Conservation (phyloP, 495 filamentous ascomycete species). For the Elaphomyces granulatus region DNA sequence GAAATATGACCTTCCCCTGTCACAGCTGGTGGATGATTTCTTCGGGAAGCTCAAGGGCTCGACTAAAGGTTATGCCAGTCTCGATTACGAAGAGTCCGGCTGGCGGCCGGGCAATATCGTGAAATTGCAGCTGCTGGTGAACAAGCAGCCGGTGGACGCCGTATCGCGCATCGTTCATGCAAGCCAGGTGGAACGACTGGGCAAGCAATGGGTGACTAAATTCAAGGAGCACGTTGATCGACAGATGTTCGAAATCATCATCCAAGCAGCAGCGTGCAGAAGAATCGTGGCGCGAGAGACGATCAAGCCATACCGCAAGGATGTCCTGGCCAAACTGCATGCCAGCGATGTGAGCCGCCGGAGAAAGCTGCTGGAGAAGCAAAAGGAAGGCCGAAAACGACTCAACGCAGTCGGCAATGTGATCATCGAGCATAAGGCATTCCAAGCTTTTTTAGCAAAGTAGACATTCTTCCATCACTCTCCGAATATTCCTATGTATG, state of each 20-base stretch:
- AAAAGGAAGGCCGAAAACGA: conserved; percentile 91
- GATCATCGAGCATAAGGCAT: conserved; percentile 82
- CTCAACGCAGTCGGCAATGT: conserved; percentile 60
- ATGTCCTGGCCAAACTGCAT: conserved; percentile 85
- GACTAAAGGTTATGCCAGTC: conserved; percentile 68
- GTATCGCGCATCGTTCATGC: conserved; percentile 78
- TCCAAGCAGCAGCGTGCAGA: conserved; percentile 78
- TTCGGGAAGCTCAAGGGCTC: conserved; percentile 92
- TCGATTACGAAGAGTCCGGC: conserved; percentile 92
- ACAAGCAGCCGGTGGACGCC: conserved; percentile 84
- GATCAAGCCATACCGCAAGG: conserved; percentile 92
- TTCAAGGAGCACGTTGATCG: conserved; percentile 95
- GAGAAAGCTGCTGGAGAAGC: conserved; percentile 84
- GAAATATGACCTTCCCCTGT: conserved; percentile 77
- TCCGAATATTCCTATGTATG: too few relatives aligned
- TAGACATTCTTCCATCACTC: conserved; percentile 11
- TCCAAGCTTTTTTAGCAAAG: conserved; percentile 76
- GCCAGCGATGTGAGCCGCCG: conserved; percentile 73
- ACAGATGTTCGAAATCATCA: conserved; percentile 92
- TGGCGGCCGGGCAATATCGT: conserved; percentile 68
- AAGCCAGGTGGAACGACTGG: conserved; percentile 62
- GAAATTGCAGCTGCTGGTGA: conserved; percentile 87
- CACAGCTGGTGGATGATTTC: conserved; percentile 88
- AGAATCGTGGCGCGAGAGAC: conserved; percentile 84
- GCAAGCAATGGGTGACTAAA: conserved; percentile 79